These are phyloP conservation scores for Xylariales sp. DNA, from an alignment of 2,329 filamentous ascomycete genomes.

Conservation along the genomic window DNA sequence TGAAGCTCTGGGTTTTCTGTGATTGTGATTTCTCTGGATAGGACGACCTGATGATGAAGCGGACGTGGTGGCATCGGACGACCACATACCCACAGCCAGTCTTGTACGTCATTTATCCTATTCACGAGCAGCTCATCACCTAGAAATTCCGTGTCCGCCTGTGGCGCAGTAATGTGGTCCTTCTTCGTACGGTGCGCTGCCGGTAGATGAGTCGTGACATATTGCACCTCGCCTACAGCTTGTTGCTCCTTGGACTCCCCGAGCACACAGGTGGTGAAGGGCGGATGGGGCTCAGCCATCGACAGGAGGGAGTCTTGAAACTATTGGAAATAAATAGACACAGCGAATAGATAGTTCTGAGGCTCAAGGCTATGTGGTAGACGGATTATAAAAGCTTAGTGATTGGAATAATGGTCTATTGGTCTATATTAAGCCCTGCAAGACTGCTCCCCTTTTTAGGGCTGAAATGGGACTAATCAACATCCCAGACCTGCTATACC, in stretches of 20 bases:
- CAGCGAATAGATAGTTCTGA: not conserved
- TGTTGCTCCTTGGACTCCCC: conserved; percentile 10
- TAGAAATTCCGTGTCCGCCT: conserved; percentile 43
- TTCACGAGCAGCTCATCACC: conserved; percentile 48
- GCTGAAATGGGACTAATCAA: conserved; percentile 28
- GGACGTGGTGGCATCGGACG: conserved; percentile 54
- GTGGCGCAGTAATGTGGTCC: conserved; percentile 48
- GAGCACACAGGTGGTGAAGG: conserved; percentile 30
- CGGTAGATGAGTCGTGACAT: conserved; percentile 42
- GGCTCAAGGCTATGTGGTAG: not conserved
- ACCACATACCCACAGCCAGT: conserved; percentile 50
- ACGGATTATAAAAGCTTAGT: not conserved
- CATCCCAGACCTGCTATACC: conserved; percentile 10
- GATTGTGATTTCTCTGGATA: conserved; percentile 51
- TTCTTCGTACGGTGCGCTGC: conserved; percentile 47
- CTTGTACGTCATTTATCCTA: conserved; percentile 47
- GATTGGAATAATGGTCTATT: not conserved
- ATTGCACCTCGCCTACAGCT: not conserved
- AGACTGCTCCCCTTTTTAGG: conserved; percentile 29
- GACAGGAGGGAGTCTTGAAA: not conserved
- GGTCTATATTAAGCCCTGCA: not conserved
- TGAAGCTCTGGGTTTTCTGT: conserved; percentile 55
- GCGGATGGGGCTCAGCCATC: conserved; percentile 18
- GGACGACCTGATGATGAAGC: conserved; percentile 53
- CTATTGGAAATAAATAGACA: not conserved